Evolutionary conservation across 163 green algal genomes (phyloP), one percentile per base, ranked within the genome.

Genomic region (Chlorella variabilis): DNA sequence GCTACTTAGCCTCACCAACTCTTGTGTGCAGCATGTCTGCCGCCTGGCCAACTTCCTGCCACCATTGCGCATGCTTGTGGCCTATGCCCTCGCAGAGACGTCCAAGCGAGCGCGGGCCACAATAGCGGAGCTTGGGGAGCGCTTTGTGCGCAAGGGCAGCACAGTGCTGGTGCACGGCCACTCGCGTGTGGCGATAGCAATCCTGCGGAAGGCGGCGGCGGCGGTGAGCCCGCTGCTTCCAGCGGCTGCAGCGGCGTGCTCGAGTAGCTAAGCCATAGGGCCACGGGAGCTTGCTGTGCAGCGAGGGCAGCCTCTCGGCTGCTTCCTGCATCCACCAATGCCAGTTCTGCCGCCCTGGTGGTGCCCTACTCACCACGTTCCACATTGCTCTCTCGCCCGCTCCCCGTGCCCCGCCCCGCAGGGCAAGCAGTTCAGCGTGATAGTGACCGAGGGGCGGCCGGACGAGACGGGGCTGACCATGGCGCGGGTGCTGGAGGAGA

Each of bases 81-180:
- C n/a, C n/a, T n/a, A n/a, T n/a, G n/a, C n/a, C n/a, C n/a, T 92
- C 5, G 90, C 92, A 39, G 91, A 97, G 41, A 98, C 90, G 4
- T 96, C 91, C 23, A 93, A 90, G 2, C 86, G 91, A 1, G 96
- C 96, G 34, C 91, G 96, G 0, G 81, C 91, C 33, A 95, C 89
- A 2, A 99, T 99, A 42, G 96, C 96, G 8, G 90, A 98, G 80
- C 86, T 97, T 45, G 96, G 96, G 0, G 90, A 93, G 54, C 87
- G 91, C 51, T 99, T 99, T 88, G 92, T 99, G 27, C 85, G 87
- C 17, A 90, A 89, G 39, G 94, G 94, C 74, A 86, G 77, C 49
- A 90, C 88, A 1, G 90, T 99, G 61, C 90, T 99, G 36, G 87
- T 88, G 13, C 96, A 99, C 86, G 96, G 96, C 27, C 94, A 95